Evolutionary conservation across 805 yeast genomes (phyloP), one percentile per base, ranked within the genome.

Genomic region (Pichia insulana): DNA sequence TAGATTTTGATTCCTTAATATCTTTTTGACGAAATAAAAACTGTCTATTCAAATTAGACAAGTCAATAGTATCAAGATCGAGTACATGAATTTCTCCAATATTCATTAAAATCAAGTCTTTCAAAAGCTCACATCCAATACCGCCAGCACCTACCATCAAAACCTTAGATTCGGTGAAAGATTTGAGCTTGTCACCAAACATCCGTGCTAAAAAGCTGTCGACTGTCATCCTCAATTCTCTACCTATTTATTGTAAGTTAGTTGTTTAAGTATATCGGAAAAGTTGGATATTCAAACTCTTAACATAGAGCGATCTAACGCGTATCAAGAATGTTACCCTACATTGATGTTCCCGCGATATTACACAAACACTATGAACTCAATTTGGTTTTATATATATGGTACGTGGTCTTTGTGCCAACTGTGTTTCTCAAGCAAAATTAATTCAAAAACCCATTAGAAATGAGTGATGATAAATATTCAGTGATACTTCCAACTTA

Each of bases 101-200:
- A 7, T 92, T 89, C 59, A 84, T 69, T 48, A 87, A 63, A 5
- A 85, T 76, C 39, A 89, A 65, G 56, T 89, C 83, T 57, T 89
- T 89, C 44, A 89, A 66, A 36, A 89, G 65, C 59, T 89, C 97
- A 59, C 96, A 89, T 2, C 97, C 97, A 50, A 89, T 88, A 7
- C 97, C 97, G 26, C 97, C 97, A 1, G 97, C 95, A 4, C 97
- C 97, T 2, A 89, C 94, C 63, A 89, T 66, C 25, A 89, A 64
- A 12, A 88, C 85, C 48, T 76, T 80, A 7, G 83, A 52, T 10
- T 44, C 17, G n/a, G 56, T 53, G 34, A 74, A 52, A 17, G 44
- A 18, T 1, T 44, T 39, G 36, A 59, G 59, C 11, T 60, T 62
- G 1, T 51, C 57, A 1, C 78, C 78, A 36, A 73, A 64, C n/a